A percentile compares a stretch with the other conserved stretches of the same genome.
phyloP scores from a whole-genome alignment of 352 stramenopile species.

The Stephanocyclus meneghinianus region DNA sequence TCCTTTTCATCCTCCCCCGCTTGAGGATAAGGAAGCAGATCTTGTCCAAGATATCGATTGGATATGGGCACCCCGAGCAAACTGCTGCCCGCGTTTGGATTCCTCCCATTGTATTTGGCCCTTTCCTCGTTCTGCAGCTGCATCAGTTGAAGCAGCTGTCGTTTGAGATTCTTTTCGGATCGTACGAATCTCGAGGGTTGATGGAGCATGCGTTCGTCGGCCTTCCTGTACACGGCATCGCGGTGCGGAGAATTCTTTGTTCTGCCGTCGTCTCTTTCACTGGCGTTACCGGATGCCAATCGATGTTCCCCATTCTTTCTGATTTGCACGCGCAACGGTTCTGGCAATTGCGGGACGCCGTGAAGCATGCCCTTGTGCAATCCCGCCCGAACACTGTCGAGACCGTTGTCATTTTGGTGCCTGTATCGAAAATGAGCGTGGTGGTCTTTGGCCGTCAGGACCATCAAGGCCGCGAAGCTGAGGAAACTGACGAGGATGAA shows the following conservation, averaged over 20 bases:
- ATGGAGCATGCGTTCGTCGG: constrained; percentile 24
- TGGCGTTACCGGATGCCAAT: not conserved
- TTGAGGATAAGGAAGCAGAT: constrained; percentile 48
- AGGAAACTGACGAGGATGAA: constrained; percentile 38
- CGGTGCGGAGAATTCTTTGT: not conserved
- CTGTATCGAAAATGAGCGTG: constrained; percentile 25
- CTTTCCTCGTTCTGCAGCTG: constrained; percentile 40
- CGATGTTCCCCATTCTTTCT: not conserved
- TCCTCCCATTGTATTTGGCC: constrained; percentile 8
- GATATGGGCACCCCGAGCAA: constrained; percentile 45
- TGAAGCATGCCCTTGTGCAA: constrained; percentile 3
- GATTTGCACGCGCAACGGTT: constrained; percentile 21
- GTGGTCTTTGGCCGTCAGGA: constrained; percentile 37
- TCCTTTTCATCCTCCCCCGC: constrained; percentile 26
- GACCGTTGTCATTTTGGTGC: not conserved
- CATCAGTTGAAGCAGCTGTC: constrained; percentile 39
- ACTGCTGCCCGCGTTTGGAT: constrained; percentile 19
- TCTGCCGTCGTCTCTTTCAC: not conserved
- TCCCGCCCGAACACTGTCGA: not conserved
- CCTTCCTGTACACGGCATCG: not conserved
- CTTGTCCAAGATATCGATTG: constrained; percentile 46
- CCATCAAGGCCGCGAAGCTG: constrained; percentile 36
- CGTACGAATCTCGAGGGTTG: constrained; percentile 39
- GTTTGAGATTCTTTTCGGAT: constrained; percentile 49
- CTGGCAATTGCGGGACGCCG: constrained; percentile 24